phyloP scores from a whole-genome alignment of 306 rosid genomes.

The Benincasa hispida region DNA sequence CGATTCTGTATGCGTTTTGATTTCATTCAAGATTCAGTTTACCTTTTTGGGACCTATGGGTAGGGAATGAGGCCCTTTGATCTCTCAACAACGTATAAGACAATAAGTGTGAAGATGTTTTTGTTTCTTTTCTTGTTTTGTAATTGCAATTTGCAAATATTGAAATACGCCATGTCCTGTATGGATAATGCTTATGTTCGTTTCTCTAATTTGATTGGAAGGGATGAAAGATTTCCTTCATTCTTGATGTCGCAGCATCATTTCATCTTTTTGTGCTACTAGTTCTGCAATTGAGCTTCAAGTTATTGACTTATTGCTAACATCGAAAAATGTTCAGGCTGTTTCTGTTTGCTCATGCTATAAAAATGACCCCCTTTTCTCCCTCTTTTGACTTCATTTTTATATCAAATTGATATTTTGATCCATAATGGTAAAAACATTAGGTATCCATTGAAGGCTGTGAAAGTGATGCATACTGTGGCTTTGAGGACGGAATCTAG shows the following conservation, averaged over 20 bases:
- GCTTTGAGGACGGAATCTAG: conserved; percentile 75
- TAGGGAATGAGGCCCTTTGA: background rate
- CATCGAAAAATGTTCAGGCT: background rate
- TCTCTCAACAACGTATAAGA: background rate
- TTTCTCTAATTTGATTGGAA: background rate
- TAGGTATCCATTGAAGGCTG: conserved; percentile 94
- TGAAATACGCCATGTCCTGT: background rate
- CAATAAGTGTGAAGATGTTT: background rate
- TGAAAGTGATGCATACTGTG: conserved; percentile 82
- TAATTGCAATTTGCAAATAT: background rate
- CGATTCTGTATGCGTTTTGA: background rate
- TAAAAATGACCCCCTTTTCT: background rate
- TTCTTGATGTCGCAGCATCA: background rate
- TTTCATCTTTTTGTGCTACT: background rate
- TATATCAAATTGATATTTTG: conserved; percentile 1
- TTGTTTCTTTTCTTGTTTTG: background rate
- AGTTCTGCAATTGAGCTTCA: background rate
- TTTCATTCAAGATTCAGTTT: background rate
- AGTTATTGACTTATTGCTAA: background rate
- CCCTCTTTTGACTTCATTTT: background rate
- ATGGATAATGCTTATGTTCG: background rate
- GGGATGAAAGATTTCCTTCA: background rate
- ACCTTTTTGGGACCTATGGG: background rate
- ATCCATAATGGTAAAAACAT: conserved; percentile 6
- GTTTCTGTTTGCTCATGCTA: background rate